These are phyloP conservation scores for Sphaceloma murrayae DNA, from an alignment of 2,329 filamentous ascomycete genomes.

Conservation along the genomic window DNA sequence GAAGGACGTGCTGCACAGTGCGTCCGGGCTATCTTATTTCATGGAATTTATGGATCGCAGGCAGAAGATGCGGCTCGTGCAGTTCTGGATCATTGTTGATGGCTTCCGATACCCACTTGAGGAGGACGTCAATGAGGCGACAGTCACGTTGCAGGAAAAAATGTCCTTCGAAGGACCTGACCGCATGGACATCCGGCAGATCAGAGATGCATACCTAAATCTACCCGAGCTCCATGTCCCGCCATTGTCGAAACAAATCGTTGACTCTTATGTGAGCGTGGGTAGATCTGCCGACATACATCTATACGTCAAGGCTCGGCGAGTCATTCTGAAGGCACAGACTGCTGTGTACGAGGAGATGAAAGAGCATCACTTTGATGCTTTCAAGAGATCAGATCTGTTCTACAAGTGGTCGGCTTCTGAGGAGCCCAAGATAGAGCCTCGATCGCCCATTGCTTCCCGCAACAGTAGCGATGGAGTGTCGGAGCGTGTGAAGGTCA, in stretches of 20 bases:
- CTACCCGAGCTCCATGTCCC: conserved; percentile 73
- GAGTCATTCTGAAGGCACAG: conserved; percentile 72
- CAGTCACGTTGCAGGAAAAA: conserved; percentile 36
- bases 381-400: conserved; percentile 84
- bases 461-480: not conserved
- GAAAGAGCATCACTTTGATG: conserved; percentile 67
- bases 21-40: conserved; percentile 89
- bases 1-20: conserved; percentile 77
- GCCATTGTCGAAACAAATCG: conserved; percentile 56
- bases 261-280: conserved; percentile 68
- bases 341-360: conserved; percentile 76
- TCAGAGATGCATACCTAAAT: conserved; percentile 79
- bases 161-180: conserved; percentile 74
- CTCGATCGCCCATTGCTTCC: conserved; percentile 2
- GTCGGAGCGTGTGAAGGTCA: conserved; percentile 1
- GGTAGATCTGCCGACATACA: conserved; percentile 65
- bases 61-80: conserved; percentile 74
- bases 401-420: conserved; percentile 94
- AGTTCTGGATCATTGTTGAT: conserved; percentile 98
- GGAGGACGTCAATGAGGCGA: conserved; percentile 64
- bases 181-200: conserved; percentile 77
- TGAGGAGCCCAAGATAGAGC: conserved; percentile 55
- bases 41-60: conserved; percentile 99
- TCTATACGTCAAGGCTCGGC: conserved; percentile 75
- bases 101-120: conserved; percentile 91